Base-by-base conservation (phyloP, 2,329 filamentous ascomycete species). In the Scedosporium boydii region DNA sequence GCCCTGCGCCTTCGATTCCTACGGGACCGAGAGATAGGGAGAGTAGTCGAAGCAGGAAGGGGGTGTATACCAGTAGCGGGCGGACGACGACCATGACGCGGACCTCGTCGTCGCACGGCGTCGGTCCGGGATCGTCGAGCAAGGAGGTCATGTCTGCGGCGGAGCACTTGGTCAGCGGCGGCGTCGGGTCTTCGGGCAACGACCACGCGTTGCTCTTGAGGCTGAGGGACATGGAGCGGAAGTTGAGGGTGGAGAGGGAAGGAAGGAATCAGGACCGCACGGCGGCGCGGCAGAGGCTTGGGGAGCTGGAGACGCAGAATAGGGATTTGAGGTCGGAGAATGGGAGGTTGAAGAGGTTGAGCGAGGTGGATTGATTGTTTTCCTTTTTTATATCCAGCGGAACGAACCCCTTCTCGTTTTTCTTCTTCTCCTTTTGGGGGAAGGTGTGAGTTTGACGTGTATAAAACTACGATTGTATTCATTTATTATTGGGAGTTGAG, bases 161-260 rank as follows among this genome's bases (percentile, higher is more conserved):
- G 18, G 63, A 64, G 26, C 55, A 66, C 64, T 27, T 61, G 59
- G 53, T 65, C 65, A 55, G 66, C 46, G 69, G 68, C 63, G 65
- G 58, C 29, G 68, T 59, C 63, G 64, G 26, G 66, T 66, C 58
- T 4, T 58, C 48, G 1, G 65, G 67, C 44, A 76, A 77, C 46
- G 88, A 93, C 68, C 87, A 90, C 66, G 85, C 89, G 67, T 96
- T 91, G 91, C 86, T 96, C 66, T 84, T 96, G 66, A 80, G 95
- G 6, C 80, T 98, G 41, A 86, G 91, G 63, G 93, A 98, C 71
- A 78, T 98, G 67, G 95, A 99, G 78, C 83, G 88, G 67, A 86
- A 96, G 68, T 80, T 99, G 18, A 96, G 96, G 73, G 87, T 90
- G 56, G 95, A 99, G 76, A 80, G 95, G 14, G 95, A 98, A 74